A percentile compares a stretch with the other conserved stretches of the same genome.
phyloP scores from a whole-genome alignment of 1,284 basidiomycete genomes.

The Rhizoctonia solani region DNA sequence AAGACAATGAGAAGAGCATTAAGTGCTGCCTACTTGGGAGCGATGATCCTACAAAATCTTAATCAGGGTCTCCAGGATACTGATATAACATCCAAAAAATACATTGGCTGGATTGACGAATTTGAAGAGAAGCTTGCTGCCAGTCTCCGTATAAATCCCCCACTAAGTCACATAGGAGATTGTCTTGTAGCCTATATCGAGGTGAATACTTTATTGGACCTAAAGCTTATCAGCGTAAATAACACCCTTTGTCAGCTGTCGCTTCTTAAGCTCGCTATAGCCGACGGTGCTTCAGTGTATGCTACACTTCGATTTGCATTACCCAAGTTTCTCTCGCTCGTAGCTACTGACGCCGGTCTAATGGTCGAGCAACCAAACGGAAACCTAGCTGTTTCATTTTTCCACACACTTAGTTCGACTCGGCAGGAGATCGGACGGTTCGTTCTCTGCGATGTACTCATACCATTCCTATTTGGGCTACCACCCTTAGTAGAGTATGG shows the following conservation, averaged over 20 bases:
- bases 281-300: not conserved
- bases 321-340: slow-evolving; percentile 2
- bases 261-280: slow-evolving; percentile 2
- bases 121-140: not conserved
- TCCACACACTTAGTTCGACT: not conserved
- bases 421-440: slow-evolving; percentile 19
- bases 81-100: not conserved
- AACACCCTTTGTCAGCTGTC: not conserved
- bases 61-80: not conserved
- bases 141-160: not conserved
- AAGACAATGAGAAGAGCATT: not conserved
- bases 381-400: not conserved
- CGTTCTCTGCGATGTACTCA: slow-evolving; percentile 5
- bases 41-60: slow-evolving; percentile 5
- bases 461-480: not conserved
- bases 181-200: slow-evolving; percentile 8
- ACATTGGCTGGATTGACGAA: slow-evolving; percentile 6
- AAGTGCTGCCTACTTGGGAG: slow-evolving; percentile 5
- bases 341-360: not conserved
- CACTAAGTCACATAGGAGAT: not conserved
- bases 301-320: not conserved
- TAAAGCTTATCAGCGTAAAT: not conserved
- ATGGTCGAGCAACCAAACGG: not conserved
- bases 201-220: not conserved
- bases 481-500: slow-evolving; percentile 16